Evolutionary conservation across 2,329 filamentous ascomycete genomes (phyloP), one percentile per base, ranked within the genome.

Genomic region (Stemphylium lycopersici): DNA sequence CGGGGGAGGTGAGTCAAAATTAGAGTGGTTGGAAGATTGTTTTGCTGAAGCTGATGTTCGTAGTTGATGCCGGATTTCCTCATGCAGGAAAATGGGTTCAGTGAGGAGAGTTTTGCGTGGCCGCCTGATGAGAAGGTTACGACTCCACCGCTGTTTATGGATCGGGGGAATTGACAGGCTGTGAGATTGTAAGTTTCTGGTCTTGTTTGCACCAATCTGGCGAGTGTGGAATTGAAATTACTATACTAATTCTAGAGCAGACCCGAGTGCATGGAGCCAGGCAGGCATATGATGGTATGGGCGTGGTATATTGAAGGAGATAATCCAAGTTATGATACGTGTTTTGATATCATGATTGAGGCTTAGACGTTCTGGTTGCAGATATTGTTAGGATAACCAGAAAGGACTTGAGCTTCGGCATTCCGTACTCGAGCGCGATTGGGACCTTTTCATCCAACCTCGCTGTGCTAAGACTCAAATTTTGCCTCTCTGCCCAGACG

Each of bases 251-350:
- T 4, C 16, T 11, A 46, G 3, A 3, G 4, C 36, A 65, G 61
- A 59, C 67, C 66, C 0, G 51, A 61, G 24, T 58, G 58, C 38
- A 70, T 69, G 62, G 59, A 61, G 20, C 44, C 56, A 24, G 67
- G 67, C 5, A 50, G 63, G 10, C 66, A 70, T 53, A 68, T 70
- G 63, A 61, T 70, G 48, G 66, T 65, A n/a, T 68, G 67, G 65
- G 61, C 61, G 11, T 70, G 66, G 66, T 54, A 37, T 18, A 64
- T 63, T 46, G 55, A 49, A 1, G 59, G 57, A 2, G 37, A 20
- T 10, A 41, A 58, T 45, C 46, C 56, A 6, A 59, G 57, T 29
- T 70, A 59, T 52, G 62, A 49, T 15, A 69, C 66, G 1, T 70
- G 67, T 36, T 70, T 70, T 18, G 66, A 66, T 48, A 63, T 69